These are phyloP conservation scores for Ormosia emarginata DNA, from an alignment of 306 rosid species.

Conservation along the genomic window DNA sequence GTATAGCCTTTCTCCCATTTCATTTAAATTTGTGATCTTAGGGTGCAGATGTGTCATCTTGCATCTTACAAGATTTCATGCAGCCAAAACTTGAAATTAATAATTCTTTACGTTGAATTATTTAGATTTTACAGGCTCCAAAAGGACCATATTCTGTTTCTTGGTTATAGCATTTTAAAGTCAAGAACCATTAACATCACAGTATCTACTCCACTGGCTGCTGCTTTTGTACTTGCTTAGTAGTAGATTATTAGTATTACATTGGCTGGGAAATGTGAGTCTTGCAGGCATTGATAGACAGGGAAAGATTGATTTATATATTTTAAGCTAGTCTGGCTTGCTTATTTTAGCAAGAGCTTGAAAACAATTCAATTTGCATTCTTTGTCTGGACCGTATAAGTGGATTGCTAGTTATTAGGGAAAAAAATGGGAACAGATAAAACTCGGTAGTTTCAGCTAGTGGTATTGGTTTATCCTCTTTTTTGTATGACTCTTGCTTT, in stretches of 20 bases:
- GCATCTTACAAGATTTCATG: too few relatives aligned
- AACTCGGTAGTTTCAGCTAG: background rate
- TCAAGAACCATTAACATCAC: background rate
- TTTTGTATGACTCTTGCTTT: background rate
- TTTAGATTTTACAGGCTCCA: background rate
- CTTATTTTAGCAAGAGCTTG: background rate
- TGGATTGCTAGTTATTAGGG: background rate
- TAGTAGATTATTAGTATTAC: background rate
- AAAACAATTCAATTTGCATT: background rate
- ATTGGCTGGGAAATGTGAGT: background rate
- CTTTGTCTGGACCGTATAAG: background rate
- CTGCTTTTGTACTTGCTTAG: background rate
- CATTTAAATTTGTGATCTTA: background rate
- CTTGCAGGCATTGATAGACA: background rate
- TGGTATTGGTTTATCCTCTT: background rate
- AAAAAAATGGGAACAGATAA: background rate
- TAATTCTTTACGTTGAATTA: background rate
- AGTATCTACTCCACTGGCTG: background rate
- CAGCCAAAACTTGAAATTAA: too few relatives aligned
- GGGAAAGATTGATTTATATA: background rate
- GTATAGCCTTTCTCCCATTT: background rate
- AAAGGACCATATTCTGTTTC: background rate
- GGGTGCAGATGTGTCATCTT: conserved; percentile 5
- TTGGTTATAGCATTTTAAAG: background rate
- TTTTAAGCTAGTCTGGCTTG: background rate